Evolutionary conservation across 176 grass and related monocot species (phyloP), one percentile per base, ranked within the genome.

Genomic region (Bonia amplexicaulis): DNA sequence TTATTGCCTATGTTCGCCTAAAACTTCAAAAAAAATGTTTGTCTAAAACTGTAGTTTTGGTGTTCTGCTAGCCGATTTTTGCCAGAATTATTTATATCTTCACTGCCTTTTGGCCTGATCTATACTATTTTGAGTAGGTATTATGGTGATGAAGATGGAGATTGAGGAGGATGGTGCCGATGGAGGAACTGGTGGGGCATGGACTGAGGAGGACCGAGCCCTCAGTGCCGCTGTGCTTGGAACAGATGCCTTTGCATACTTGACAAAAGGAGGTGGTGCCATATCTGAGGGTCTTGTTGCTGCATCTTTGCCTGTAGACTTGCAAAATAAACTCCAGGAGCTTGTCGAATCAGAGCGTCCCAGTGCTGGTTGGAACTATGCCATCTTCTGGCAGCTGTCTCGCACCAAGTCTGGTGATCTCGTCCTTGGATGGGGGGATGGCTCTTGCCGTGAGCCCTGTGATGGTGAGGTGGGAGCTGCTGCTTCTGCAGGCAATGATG

Each of bases 301-400:
- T 17, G 48, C 82, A 31, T 73, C 89, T 41, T 63, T 85, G 23
- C 90, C 92, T 11, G 77, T 84, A 35, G 96, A 95, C 85, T 66
- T 98, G 72, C 94, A 95, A 40, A 98, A 88, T 62, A 95, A 89
- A 85, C 89, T 98, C 5, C 88, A 94, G 75, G 90, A 98, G 84
- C 89, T 98, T 46, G 93, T 95, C 1, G 93, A 98, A 78, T 85
- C 93, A 42, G 88, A 90, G 4, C 49, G 45, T 35, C 88, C 88
- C 6, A 88, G 82, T 22, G 76, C 91, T 22, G 91, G 96, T 62
- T 98, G 96, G 96, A 98, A 93, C 80, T 98, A 95, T 66, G 93
- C 93, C 69, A 98, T 98, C 29, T 95, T 95, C 85, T 98, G 96
- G 96, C 96, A 98, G 87, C 79, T 95, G 19, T 95, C 93, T 1